Evolutionary conservation across 2,329 filamentous ascomycete species (phyloP), one percentile per base, ranked within the genome.

Genomic region (Cadophora malorum): DNA sequence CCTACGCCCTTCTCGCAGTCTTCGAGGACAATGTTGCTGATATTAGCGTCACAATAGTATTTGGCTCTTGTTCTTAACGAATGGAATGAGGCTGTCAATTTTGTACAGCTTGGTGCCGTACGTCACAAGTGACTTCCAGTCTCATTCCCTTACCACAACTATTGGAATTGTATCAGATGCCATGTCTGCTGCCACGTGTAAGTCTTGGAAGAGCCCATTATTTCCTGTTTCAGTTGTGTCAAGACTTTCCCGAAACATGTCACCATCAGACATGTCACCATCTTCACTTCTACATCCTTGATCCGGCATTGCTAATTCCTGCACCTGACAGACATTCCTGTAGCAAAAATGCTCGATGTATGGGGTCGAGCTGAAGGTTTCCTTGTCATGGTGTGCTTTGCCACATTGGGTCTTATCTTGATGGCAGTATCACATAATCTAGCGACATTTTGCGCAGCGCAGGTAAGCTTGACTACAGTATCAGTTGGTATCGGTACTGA

Each of bases 341-440:
- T 90, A 69, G 88, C 90, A 63, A 92, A 91, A 77, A 81, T 91
- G 31, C 82, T 91, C 63, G 88, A 92, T 78, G 81, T 90, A 45
- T 91, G 87, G 82, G 90, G 89, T 66, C 86, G 90, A 45, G 85
- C 89, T n/a, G 85, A 90, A 75, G 89, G 88, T n/a, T 86, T 90
- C 71, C 76, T 83, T 21, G 69, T 89, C 52, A 86, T 85, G 74
- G 79, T 88, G 2, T 65, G 81, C 10, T 79, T 86, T 65, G 83
- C 84, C 73, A 81, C 84, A 3, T 64, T 87, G 6, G 83, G 82
- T 9, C 82, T 91, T 67, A 82, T 89, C 70, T 83, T 93, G 78
- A 91, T 91, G 81, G 90, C 90, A 10, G 83, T 81, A 0, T 90
- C 85, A 76, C 81, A 84, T 4, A 84, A 84, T 66, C 81, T 91